Conservation (phyloP, 2,329 filamentous ascomycete species). For the Diaporthe destruens region DNA sequence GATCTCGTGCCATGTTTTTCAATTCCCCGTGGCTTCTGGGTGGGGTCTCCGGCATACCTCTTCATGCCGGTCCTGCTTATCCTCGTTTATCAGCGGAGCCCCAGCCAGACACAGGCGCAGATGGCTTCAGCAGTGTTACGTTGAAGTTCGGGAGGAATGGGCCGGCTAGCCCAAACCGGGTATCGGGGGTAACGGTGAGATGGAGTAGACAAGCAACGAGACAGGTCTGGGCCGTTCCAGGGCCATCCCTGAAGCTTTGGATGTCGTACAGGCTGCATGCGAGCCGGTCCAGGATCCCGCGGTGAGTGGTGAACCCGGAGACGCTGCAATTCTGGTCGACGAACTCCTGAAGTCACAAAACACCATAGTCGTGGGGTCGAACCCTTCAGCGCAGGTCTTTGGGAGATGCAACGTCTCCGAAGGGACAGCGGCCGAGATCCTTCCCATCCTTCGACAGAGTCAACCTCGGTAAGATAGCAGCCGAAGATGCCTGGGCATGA, state of each 20-base stretch:
- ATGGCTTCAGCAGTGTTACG: constrained; percentile 28
- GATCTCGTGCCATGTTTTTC: constrained; percentile 18
- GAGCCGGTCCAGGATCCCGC: background rate
- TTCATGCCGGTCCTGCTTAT: constrained; percentile 2
- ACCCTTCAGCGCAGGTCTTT: too few species aligned
- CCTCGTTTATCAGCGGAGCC: constrained; percentile 26
- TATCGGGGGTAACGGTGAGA: background rate
- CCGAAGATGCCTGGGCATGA: too few species aligned
- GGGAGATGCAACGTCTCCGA: too few species aligned
- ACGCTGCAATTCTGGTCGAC: background rate
- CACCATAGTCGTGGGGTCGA: too few species aligned
- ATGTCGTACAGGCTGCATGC: background rate
- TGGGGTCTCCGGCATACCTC: constrained; percentile 2
- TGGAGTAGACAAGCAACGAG: background rate
- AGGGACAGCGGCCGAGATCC: too few species aligned
- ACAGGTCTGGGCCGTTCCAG: background rate
- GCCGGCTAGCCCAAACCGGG: background rate
- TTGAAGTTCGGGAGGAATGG: background rate
- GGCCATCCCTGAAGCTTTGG: background rate
- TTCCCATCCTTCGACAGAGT: too few species aligned
- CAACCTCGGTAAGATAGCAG: too few species aligned
- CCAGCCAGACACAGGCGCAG: constrained; percentile 25
- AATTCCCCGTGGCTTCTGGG: background rate
- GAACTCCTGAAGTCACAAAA: too few species aligned
- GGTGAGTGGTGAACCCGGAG: background rate